These are phyloP conservation scores for Globisporangium takayamanum DNA, from an alignment of 352 stramenopile genomes.

Conservation along the genomic window DNA sequence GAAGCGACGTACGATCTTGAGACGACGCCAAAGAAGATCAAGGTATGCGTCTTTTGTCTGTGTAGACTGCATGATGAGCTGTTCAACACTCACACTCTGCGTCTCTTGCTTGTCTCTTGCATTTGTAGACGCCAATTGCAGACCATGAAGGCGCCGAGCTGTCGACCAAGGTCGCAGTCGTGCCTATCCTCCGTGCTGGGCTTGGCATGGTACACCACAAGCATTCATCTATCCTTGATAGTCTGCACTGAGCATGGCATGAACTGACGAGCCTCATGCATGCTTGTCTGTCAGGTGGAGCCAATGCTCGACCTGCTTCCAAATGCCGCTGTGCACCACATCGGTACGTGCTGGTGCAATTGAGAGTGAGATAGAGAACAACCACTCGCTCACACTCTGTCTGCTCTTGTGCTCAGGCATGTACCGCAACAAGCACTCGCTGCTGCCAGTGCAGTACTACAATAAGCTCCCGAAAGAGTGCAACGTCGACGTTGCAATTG, in stretches of 20 bases:
- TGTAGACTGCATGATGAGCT: background rate
- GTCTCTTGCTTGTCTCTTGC: background rate
- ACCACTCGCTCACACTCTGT: background rate
- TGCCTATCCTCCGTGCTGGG: slow-evolving; percentile 94
- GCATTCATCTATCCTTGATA: too few species aligned
- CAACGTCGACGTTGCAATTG: slow-evolving; percentile 89
- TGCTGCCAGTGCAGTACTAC: slow-evolving; percentile 98
- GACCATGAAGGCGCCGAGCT: slow-evolving; percentile 85
- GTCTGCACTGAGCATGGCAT: background rate
- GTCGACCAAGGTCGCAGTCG: slow-evolving; percentile 88
- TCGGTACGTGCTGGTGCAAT: slow-evolving; percentile 74
- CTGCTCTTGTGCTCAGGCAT: slow-evolving; percentile 33
- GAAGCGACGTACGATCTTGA: slow-evolving; percentile 71
- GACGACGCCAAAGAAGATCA: slow-evolving; percentile 67
- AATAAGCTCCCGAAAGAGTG: slow-evolving; percentile 96
- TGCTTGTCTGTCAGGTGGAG: slow-evolving; percentile 77
- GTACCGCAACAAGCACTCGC: slow-evolving; percentile 88
- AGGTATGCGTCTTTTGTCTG: slow-evolving; percentile 19
- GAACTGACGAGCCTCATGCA: background rate
- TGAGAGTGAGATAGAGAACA: slow-evolving; percentile 1
- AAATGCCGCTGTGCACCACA: slow-evolving; percentile 95
- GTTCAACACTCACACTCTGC: too few species aligned
- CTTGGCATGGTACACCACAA: slow-evolving; percentile 66
- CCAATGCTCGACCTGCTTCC: slow-evolving; percentile 96
- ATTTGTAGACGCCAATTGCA: slow-evolving; percentile 56